These are phyloP conservation scores for Sungouiozyma ichnusensis DNA, from an alignment of 805 yeast species.

Conservation along the genomic window DNA sequence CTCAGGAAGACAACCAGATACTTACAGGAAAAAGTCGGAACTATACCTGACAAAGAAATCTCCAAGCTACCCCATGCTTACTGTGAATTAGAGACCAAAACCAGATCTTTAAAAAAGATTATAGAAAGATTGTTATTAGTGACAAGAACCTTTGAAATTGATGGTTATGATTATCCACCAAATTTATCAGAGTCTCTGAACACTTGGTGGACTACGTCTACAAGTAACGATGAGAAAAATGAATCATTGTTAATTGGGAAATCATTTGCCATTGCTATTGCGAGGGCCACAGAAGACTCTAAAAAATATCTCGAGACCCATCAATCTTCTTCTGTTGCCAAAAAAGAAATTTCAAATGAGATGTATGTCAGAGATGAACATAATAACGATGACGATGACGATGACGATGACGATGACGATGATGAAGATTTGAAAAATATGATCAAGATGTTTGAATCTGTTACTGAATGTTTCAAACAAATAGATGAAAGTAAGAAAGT, in stretches of 20 bases:
- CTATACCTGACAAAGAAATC: conserved; percentile 43
- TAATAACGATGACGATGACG: conserved; percentile 17
- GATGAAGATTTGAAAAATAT: conserved; percentile 45
- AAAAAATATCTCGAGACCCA: conserved; percentile 22
- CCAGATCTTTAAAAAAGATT: conserved; percentile 52
- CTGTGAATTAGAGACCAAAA: conserved; percentile 52
- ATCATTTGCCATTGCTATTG: conserved; percentile 63
- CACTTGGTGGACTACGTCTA: conserved; percentile 36
- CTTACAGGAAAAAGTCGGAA: conserved; percentile 51
- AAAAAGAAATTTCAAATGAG: conserved; percentile 12
- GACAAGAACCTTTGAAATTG: conserved; percentile 57
- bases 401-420: conserved; percentile 33
- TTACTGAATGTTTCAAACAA: conserved; percentile 45
- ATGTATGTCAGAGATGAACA: too few species aligned
- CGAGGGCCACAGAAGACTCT: conserved; percentile 44
- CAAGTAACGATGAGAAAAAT: conserved; percentile 4
- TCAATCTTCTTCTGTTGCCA: conserved; percentile 8
- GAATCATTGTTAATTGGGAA: conserved; percentile 35
- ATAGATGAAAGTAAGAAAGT: conserved; percentile 60
- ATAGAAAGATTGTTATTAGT: conserved; percentile 43
- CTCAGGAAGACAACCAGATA: conserved; percentile 22
- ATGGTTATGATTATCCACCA: conserved; percentile 77
- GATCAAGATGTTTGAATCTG: conserved; percentile 31
- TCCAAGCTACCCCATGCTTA: conserved; percentile 70
- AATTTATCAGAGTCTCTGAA: conserved; percentile 55